phyloP scores from a whole-genome alignment of 2,329 filamentous ascomycete genomes.

The Xylariaceae sp. region DNA sequence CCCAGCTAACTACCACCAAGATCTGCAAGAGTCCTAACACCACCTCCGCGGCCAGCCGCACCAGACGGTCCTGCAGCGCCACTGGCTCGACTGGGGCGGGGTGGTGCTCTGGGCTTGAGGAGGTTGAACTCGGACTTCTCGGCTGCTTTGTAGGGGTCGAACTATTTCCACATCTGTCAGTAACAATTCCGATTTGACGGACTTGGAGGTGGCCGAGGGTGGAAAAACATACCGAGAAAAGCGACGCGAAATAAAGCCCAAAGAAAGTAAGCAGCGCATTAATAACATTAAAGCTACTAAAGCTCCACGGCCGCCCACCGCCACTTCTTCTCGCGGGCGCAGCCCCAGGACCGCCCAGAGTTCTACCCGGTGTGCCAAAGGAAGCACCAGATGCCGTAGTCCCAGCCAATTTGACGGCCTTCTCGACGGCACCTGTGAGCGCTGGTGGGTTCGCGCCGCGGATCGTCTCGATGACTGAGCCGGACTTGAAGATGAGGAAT shows the following conservation, averaged over 20 bases:
- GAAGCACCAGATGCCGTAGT: conserved; percentile 40
- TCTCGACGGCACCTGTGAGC: conserved; percentile 72
- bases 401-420: conserved; percentile 51
- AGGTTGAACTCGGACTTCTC: conserved; percentile 58
- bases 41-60: conserved; percentile 23
- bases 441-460: conserved; percentile 75
- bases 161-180: conserved; percentile 31
- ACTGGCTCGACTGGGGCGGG: conserved; percentile 23
- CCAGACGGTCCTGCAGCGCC: conserved; percentile 10
- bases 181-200: too few relatives aligned
- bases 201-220: too few relatives aligned
- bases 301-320: conserved; percentile 21
- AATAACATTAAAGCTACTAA: conserved; percentile 43
- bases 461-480: conserved; percentile 69
- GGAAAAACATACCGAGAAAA: conserved; percentile 53
- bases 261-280: conserved; percentile 52
- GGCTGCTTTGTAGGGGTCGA: conserved; percentile 60
- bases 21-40: conserved; percentile 50
- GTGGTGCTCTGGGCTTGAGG: conserved; percentile 36
- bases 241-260: conserved; percentile 57
- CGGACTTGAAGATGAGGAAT: conserved; percentile 84
- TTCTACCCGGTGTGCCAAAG: conserved; percentile 55
- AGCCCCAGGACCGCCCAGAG: conserved; percentile 41
- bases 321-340: conserved; percentile 15
- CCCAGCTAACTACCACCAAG: conserved; percentile 33